Evolutionary conservation across 2,329 filamentous ascomycete species (phyloP), one percentile per base, ranked within the genome.

Genomic region (Aspergillus tubingensis): DNA sequence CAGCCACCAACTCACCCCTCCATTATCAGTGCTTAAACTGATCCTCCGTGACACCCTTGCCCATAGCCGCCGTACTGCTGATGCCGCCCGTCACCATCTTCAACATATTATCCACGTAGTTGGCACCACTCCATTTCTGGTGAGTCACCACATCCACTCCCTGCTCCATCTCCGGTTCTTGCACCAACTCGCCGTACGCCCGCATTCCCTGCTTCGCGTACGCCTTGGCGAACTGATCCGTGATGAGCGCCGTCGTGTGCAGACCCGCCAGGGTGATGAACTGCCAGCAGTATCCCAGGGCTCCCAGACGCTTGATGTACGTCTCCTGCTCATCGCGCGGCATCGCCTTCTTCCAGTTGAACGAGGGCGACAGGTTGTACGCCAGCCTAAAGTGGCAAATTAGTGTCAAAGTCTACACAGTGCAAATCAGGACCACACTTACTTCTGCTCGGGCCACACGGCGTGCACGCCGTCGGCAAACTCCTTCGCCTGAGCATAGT

Each of bases 341-440:
- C 93, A 97, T 97, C 70, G 94, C 95, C 60, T 92, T 85, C 84
- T 98, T 98, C 95, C 95, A 99, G 87, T 99, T 99, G 89, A 99
- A 99, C 3, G 92, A 96, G 30, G 95, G 95, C 0, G 92, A 97
- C 66, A 99, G 89, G 84, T 99, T 99, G 84, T 99, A 99, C 5
- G 95, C 90, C 62, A 99, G 90, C 77, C 91, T 95, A 67, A 25
- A 36, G 41, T 38, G 10, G 53, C 43, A 54, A 47, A 56, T 70
- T 66, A 69, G 67, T 66, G 32, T 48, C 30, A 11, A 17, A 15
- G 47, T 3, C 4, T 17, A 36, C 32, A 38, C 30, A 11, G 39
- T 36, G 25, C 21, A 41, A 32, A 51, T 17, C 39, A 32, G 23
- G 30, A 53, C 6, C 54, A 2, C 15, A 82, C 88, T 79, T 79